A percentile compares a stretch with the other conserved stretches of the same genome.
These are phyloP conservation scores for Sclerotinia nivalis DNA, from an alignment of 2,329 filamentous ascomycete genomes.

Conservation along the genomic window DNA sequence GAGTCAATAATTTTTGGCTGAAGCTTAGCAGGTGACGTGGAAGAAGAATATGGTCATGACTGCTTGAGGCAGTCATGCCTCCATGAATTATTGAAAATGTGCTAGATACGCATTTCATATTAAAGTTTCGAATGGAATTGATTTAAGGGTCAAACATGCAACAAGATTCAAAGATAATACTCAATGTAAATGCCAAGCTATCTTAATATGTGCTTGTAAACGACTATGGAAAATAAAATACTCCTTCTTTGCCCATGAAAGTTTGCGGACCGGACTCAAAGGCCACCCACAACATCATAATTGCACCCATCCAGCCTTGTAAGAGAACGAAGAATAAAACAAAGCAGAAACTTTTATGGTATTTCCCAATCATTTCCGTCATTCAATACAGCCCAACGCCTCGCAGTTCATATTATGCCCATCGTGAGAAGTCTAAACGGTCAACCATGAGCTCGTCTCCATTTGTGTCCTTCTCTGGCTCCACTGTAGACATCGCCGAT, in stretches of 20 bases:
- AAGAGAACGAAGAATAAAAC: not conserved
- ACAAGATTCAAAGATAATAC: not conserved
- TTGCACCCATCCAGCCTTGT: not conserved
- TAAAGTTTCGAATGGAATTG: not conserved
- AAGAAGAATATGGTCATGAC: not conserved
- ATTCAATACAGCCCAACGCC: slow-evolving; percentile 14
- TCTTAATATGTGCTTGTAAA: not conserved
- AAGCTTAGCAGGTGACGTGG: not conserved
- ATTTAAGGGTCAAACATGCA: not conserved
- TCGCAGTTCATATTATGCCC: slow-evolving; percentile 35
- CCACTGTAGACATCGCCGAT: slow-evolving; percentile 57
- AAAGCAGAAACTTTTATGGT: slow-evolving; percentile 34
- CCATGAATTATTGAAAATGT: not conserved
- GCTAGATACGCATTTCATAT: not conserved
- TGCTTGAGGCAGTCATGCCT: not conserved
- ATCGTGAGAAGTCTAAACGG: slow-evolving; percentile 42
- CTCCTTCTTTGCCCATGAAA: not conserved
- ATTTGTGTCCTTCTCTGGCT: slow-evolving; percentile 49
- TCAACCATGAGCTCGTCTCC: slow-evolving; percentile 39
- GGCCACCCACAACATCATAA: not conserved
- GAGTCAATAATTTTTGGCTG: not conserved
- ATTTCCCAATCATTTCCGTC: slow-evolving; percentile 28
- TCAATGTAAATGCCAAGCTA: not conserved
- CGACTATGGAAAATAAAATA: not conserved
- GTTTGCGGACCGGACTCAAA: not conserved